phyloP scores from a whole-genome alignment of 805 yeast species.

The Suhomyces xylopsoci region DNA sequence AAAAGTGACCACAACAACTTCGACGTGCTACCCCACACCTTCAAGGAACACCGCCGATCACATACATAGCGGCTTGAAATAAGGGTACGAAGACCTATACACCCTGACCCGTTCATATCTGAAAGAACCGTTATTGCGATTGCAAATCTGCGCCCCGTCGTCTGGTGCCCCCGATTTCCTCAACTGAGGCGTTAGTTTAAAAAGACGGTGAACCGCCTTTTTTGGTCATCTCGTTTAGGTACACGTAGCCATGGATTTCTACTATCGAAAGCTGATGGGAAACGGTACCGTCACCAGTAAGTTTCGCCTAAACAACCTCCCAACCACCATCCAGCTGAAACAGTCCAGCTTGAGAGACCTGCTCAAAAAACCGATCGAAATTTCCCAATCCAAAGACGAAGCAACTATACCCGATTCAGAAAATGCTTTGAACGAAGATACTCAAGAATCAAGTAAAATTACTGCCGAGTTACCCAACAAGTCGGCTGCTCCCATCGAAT shows the following conservation, averaged over 20 bases:
- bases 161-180: background rate
- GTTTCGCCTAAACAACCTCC: slow-evolving; percentile 22
- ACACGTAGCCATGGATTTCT: slow-evolving; percentile 28
- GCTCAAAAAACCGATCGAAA: background rate
- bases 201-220: background rate
- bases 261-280: slow-evolving; percentile 37
- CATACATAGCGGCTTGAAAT: background rate
- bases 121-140: background rate
- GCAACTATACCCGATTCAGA: background rate
- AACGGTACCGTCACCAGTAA: slow-evolving; percentile 38
- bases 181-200: background rate
- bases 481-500: slow-evolving; percentile 6
- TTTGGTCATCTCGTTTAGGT: background rate
- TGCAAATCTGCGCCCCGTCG: background rate
- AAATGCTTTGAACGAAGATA: background rate
- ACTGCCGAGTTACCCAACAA: background rate
- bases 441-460: background rate
- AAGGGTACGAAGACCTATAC: background rate
- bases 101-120: background rate
- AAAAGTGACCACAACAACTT: background rate
- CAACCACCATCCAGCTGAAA: slow-evolving; percentile 14
- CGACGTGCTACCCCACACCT: background rate
- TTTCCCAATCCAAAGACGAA: background rate
- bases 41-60: background rate
- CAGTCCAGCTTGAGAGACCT: slow-evolving; percentile 15